Evolutionary conservation across 371 early-diverging fungal genomes (phyloP), one percentile per base, ranked within the genome.

Genomic region (Actinomortierella ambigua): DNA sequence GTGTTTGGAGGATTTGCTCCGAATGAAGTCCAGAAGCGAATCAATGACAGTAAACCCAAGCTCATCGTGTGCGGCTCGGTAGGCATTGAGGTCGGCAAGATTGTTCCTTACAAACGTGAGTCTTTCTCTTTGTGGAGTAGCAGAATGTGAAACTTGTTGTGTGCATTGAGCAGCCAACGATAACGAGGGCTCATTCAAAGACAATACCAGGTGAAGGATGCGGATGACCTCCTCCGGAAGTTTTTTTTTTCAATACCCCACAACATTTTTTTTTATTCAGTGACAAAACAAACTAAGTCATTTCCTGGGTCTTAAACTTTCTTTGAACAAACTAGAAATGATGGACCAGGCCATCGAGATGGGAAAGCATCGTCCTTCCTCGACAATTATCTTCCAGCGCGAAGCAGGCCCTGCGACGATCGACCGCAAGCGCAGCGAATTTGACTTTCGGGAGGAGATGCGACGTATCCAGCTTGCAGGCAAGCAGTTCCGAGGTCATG

Each of bases 1-100:
- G 73, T 71, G 28, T 71, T 71, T 82, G 93, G 93, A 56, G 94
- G 94, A 8, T 93, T 95, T 80, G 92, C 94, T 0, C 82, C 93
- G 6, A 77, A 84, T 61, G 90, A 89, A 65, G 71, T 94, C 41
- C 90, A 93, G 18, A 93, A 95, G 70, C 84, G 95, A 22, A 91
- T 94, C 59, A 82, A 88, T 48, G 93, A 90, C 64, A 85, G 87
- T 61, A 81, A 87, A 61, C 93, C 93, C 42, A 87, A 85, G 55
- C 81, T 93, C 5, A 66, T 93, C 20, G 59, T 95, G 0, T 82
- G 89, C 24, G 93, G 92, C 34, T 91, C 92, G 48, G 91, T 90
- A 57, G 95, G 95, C 18, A 79, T 93, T 54, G 93, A 93, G 70
- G 85, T 88, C 29, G 83, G 79, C 41, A 75, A 81, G 55, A 65